Evolutionary conservation across 202 grass and related monocot species (phyloP).

Genomic region (Sporobolus alterniflorus): DNA sequence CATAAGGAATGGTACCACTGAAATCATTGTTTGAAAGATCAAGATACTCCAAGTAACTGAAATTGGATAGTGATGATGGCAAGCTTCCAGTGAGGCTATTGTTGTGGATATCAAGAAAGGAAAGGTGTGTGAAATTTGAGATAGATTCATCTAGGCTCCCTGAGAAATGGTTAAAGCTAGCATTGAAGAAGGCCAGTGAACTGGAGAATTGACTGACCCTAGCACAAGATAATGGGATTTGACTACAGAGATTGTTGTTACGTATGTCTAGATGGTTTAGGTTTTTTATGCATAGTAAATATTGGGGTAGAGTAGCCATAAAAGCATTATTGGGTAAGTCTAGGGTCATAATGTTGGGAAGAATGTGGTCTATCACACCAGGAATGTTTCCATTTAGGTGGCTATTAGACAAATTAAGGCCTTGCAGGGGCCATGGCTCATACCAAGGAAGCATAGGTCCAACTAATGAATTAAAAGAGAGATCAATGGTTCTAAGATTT

Average conservation of each 20-base stretch:
- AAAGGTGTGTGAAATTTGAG: constrained; percentile 68
- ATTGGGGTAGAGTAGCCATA: constrained; percentile 55
- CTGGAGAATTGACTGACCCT: constrained; percentile 23
- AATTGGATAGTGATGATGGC: constrained; percentile 52
- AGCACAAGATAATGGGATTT: constrained; percentile 52
- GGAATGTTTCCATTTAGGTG: constrained; percentile 63
- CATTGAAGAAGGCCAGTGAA: constrained; percentile 67
- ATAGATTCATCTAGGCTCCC: constrained; percentile 61
- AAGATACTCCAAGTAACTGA: constrained; percentile 68
- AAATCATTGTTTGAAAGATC: constrained; percentile 78
- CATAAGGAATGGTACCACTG: constrained; percentile 56
- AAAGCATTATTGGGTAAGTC: constrained; percentile 66
- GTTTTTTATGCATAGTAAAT: constrained; percentile 53
- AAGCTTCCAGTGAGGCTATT: constrained; percentile 74
- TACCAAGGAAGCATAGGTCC: constrained; percentile 51
- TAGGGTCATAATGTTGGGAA: constrained; percentile 55
- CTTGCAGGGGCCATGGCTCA: constrained; percentile 54
- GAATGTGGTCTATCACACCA: constrained; percentile 46
- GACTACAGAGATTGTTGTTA: constrained; percentile 62
- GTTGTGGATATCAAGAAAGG: constrained; percentile 78
- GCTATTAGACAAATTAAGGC: constrained; percentile 71
- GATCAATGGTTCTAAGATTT: constrained; percentile 58
- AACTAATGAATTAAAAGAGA: constrained; percentile 68
- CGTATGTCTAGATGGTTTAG: constrained; percentile 68
- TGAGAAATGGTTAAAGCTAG: constrained; percentile 73